A percentile compares a stretch with the other conserved stretches of the same genome.
Evolutionary conservation across 257 asterid genomes (phyloP).

Genomic region (Salvia miltiorrhiza): DNA sequence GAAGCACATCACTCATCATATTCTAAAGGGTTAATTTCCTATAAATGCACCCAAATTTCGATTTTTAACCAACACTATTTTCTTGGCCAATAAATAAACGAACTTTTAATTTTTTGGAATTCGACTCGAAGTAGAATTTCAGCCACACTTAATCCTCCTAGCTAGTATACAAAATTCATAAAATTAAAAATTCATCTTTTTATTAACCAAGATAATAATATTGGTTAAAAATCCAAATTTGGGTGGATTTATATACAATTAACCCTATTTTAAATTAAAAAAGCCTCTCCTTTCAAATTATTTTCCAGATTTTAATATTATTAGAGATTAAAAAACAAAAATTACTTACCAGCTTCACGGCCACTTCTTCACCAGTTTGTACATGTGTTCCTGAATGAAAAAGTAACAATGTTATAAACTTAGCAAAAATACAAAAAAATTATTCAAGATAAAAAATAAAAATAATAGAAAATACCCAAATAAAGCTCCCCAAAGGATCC

Average conservation of each 20-base stretch:
- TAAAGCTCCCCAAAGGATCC: constrained; percentile 97
- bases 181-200: too few species aligned
- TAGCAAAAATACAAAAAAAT: not conserved
- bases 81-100: too few species aligned
- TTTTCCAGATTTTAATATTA: not conserved
- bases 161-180: too few species aligned
- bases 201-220: too few species aligned
- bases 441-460: not conserved
- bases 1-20: not conserved
- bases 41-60: too few species aligned
- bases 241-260: too few species aligned
- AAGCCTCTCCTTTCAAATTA: not conserved
- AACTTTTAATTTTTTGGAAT: too few species aligned
- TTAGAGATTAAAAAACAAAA: constrained; percentile 16
- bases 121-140: too few species aligned
- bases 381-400: constrained; percentile 58
- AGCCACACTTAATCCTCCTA: too few species aligned
- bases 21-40: too few species aligned
- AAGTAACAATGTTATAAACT: not conserved
- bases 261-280: not conserved
- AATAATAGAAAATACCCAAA: constrained; percentile 46
- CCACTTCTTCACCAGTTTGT: constrained; percentile 88
- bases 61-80: too few species aligned
- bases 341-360: constrained; percentile 81
- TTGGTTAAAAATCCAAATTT: too few species aligned